phyloP scores from a whole-genome alignment of 768 basidiomycete genomes.

The Boletus pseudo-olivaceus region DNA sequence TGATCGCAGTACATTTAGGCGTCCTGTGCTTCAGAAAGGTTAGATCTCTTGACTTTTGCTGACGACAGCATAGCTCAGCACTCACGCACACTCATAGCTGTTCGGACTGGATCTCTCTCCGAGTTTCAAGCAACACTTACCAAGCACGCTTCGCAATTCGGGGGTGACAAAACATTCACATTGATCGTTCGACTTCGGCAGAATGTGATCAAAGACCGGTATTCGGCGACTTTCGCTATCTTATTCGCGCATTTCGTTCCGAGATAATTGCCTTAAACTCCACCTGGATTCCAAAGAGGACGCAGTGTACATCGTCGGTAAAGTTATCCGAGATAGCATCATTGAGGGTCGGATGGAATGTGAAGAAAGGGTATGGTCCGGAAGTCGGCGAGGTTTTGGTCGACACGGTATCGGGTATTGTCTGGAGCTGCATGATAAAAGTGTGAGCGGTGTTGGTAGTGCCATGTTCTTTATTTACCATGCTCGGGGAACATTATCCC shows the following conservation, averaged over 20 bases:
- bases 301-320: conserved; percentile 96
- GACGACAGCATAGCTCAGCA: background rate
- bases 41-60: conserved; percentile 15
- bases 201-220: conserved; percentile 97
- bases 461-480: background rate
- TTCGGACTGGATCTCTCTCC: conserved; percentile 91
- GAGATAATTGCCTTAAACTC: conserved; percentile 91
- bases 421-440: conserved; percentile 92
- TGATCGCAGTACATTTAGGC: conserved; percentile 83
- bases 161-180: conserved; percentile 83
- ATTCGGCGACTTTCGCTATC: conserved; percentile 91
- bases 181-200: conserved; percentile 94
- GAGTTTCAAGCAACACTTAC: conserved; percentile 86
- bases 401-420: conserved; percentile 81
- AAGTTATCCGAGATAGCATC: conserved; percentile 95
- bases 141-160: conserved; percentile 72
- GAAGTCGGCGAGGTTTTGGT: conserved; percentile 85
- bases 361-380: conserved; percentile 78
- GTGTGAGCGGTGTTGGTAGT: conserved; percentile 43
- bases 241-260: conserved; percentile 91
- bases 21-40: conserved; percentile 86
- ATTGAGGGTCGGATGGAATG: conserved; percentile 92
- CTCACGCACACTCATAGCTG: conserved; percentile 50
- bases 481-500: background rate
- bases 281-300: conserved; percentile 96